Evolutionary conservation across 208 protist species (phyloP).

Genomic region (Endotrypanum monterogeii): DNA sequence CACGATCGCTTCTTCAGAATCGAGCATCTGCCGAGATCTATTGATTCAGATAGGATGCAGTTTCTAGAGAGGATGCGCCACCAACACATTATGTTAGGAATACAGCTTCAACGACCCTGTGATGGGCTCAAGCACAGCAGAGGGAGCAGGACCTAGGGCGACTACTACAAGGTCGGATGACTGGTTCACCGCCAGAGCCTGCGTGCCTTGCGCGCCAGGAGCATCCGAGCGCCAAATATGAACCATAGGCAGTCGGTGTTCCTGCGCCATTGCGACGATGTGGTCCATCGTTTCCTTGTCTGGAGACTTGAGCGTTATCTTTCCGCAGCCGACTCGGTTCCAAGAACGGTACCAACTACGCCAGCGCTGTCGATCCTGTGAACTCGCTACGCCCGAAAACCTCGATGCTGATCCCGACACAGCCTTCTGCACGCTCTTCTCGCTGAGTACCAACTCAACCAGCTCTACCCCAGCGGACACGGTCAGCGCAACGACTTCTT

Average conservation of each 20-base stretch:
- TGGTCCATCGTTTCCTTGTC: constrained; percentile 28
- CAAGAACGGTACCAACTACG: constrained; percentile 66
- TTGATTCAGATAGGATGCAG: too few relatives aligned
- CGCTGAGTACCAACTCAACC: constrained; percentile 28
- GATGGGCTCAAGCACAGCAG: constrained; percentile 49
- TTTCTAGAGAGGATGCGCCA: not conserved
- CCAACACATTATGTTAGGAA: constrained; percentile 34
- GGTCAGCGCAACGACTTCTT: constrained; percentile 41
- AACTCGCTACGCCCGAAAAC: not conserved
- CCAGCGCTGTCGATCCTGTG: constrained; percentile 37
- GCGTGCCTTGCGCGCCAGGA: not conserved
- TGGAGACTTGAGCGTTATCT: constrained; percentile 64
- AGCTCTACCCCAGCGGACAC: constrained; percentile 49
- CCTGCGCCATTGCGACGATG: constrained; percentile 28
- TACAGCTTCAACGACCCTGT: constrained; percentile 77
- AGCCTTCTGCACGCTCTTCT: not conserved
- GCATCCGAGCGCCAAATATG: constrained; percentile 4
- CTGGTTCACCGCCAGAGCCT: not conserved
- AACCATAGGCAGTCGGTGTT: constrained; percentile 33
- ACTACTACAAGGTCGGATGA: constrained; percentile 32
- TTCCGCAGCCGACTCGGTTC: constrained; percentile 65
- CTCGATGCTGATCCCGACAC: not conserved
- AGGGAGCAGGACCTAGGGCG: constrained; percentile 66
- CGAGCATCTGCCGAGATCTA: too few relatives aligned
- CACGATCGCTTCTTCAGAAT: too few relatives aligned